These are phyloP conservation scores for Metschnikowia matae DNA, from an alignment of 805 yeast species.

Conservation along the genomic window DNA sequence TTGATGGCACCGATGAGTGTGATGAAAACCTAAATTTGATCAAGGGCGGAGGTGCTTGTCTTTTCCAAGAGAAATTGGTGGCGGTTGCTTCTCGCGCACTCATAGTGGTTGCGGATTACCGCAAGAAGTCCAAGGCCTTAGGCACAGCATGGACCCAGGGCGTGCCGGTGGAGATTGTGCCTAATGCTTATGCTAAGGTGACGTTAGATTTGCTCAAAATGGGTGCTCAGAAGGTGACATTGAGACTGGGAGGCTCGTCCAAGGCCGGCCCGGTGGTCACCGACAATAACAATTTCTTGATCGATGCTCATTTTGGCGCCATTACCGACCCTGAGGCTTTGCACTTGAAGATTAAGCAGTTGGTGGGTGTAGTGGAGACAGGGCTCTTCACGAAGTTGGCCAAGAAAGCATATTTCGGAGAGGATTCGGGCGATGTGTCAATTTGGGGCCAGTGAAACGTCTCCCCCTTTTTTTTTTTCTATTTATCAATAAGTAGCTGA, in stretches of 20 bases:
- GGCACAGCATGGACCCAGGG: constrained; percentile 87
- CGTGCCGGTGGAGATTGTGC: constrained; percentile 93
- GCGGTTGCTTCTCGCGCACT: constrained; percentile 75
- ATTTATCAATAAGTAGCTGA: background rate
- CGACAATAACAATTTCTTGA: constrained; percentile 88
- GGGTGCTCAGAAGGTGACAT: constrained; percentile 59
- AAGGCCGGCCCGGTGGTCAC: constrained; percentile 98
- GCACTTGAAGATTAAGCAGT: constrained; percentile 60
- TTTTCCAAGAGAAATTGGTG: constrained; percentile 92
- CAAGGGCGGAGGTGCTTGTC: constrained; percentile 98
- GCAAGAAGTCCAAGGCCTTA: constrained; percentile 71
- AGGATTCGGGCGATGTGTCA: constrained; percentile 57
- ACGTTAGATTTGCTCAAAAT: constrained; percentile 53
- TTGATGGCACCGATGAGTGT: constrained; percentile 98
- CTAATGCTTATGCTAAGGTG: constrained; percentile 79
- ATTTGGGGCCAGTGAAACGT: constrained; percentile 8
- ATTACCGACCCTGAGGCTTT: constrained; percentile 50
- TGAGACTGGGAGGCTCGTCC: constrained; percentile 84
- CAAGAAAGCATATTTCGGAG: constrained; percentile 83
- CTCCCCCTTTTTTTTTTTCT: too few relatives aligned
- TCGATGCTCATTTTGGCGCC: constrained; percentile 90
- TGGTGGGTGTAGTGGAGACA: constrained; percentile 95
- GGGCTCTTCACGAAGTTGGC: constrained; percentile 82
- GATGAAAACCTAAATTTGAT: constrained; percentile 77
- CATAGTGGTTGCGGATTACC: constrained; percentile 85